These are phyloP conservation scores for Ettlia oleoabundans DNA, from an alignment of 139 green algal species.

Conservation along the genomic window DNA sequence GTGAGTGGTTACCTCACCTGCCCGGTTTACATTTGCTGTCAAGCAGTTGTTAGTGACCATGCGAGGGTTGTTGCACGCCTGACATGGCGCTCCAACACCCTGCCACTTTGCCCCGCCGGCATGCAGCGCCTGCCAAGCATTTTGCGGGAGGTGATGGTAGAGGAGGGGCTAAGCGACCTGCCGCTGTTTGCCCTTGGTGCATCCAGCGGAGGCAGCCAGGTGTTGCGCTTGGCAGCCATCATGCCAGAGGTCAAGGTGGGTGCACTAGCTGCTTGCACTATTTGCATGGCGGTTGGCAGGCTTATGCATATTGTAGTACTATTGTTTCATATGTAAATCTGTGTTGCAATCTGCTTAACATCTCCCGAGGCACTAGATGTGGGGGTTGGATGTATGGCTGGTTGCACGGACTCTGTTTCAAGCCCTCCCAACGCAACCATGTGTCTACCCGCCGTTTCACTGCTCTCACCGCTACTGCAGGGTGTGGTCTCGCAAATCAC, in stretches of 20 bases:
- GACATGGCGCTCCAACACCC: not conserved
- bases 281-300: too few species aligned
- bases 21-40: too few species aligned
- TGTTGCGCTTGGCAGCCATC: constrained; percentile 51
- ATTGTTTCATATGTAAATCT: too few species aligned
- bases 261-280: too few species aligned
- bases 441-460: not conserved
- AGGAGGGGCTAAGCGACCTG: constrained; percentile 51
- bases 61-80: too few species aligned
- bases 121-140: constrained; percentile 30
- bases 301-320: too few species aligned
- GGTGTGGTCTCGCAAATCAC: constrained; percentile 62
- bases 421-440: not conserved
- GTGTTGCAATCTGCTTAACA: too few species aligned
- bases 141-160: constrained; percentile 5
- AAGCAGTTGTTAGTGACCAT: too few species aligned
- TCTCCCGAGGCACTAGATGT: too few species aligned
- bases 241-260: constrained; percentile 16
- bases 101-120: not conserved
- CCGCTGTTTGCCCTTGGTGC: constrained; percentile 68
- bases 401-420: not conserved
- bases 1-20: too few species aligned
- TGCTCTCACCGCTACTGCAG: not conserved
- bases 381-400: not conserved
- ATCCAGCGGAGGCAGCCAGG: constrained; percentile 66